Evolutionary conservation across 2,329 filamentous ascomycete genomes (phyloP).

Genomic region (Ascochyta koolunga): DNA sequence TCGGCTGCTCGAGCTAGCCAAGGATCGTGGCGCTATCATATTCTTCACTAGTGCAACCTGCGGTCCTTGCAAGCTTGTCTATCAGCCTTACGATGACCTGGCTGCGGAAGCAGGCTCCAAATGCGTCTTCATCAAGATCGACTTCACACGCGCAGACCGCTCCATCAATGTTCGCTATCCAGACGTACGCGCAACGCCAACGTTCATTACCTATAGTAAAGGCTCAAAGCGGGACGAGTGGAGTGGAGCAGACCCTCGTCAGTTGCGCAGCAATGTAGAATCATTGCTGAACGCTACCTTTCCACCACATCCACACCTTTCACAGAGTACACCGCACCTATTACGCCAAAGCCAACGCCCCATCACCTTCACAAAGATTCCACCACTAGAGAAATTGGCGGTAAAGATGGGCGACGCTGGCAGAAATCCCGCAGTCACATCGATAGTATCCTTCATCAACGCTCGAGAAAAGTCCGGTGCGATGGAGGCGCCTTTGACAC

Average conservation of each 20-base stretch:
- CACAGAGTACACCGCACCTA: constrained; percentile 73
- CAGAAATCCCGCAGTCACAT: constrained; percentile 65
- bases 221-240: constrained; percentile 80
- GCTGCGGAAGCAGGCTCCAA: constrained; percentile 73
- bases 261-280: constrained; percentile 73
- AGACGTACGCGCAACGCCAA: constrained; percentile 77
- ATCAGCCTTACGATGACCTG: constrained; percentile 80
- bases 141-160: constrained; percentile 71
- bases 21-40: constrained; percentile 74
- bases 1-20: constrained; percentile 63
- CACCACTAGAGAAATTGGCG: constrained; percentile 81
- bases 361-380: constrained; percentile 78
- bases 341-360: constrained; percentile 67
- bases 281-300: constrained; percentile 77
- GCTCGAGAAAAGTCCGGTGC: constrained; percentile 63
- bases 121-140: constrained; percentile 79
- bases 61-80: constrained; percentile 80
- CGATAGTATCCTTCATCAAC: constrained; percentile 74
- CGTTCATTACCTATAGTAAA: constrained; percentile 82
- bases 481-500: constrained; percentile 72
- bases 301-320: constrained; percentile 76
- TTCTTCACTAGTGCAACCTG: constrained; percentile 95
- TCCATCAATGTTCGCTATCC: constrained; percentile 66
- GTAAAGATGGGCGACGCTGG: constrained; percentile 73
- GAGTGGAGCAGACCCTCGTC: constrained; percentile 74